A percentile compares a stretch with the other conserved stretches of the same genome.
These are phyloP conservation scores for Gastrolobium bilobum DNA, from an alignment of 306 rosid species.

Conservation along the genomic window DNA sequence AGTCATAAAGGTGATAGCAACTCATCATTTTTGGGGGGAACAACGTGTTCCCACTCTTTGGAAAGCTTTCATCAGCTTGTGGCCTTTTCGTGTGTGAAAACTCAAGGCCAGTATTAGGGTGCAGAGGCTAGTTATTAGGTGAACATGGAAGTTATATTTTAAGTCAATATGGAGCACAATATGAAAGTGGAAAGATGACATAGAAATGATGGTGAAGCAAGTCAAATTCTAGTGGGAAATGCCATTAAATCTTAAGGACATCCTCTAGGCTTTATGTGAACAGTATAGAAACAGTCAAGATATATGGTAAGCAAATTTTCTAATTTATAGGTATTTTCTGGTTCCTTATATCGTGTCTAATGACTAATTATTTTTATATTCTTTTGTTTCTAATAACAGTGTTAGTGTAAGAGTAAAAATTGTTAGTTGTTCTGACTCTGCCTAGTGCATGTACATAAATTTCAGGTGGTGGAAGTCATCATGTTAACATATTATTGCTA, in stretches of 20 bases:
- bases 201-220: slow-evolving; percentile 50
- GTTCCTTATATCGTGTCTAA: neutral
- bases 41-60: slow-evolving; percentile 51
- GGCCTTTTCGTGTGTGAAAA: slow-evolving; percentile 46
- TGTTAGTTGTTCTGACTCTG: neutral
- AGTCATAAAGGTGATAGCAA: slow-evolving; percentile 65
- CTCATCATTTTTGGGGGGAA: slow-evolving; percentile 51
- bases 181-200: slow-evolving; percentile 76
- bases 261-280: slow-evolving; percentile 25
- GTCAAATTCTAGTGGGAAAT: slow-evolving; percentile 66
- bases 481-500: slow-evolving; percentile 35
- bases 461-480: slow-evolving; percentile 46
- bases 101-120: slow-evolving; percentile 20
- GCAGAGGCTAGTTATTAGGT: slow-evolving; percentile 28
- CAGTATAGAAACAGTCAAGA: slow-evolving; percentile 32
- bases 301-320: slow-evolving; percentile 12
- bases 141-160: slow-evolving; percentile 42
- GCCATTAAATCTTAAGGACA: slow-evolving; percentile 49
- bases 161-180: slow-evolving; percentile 48
- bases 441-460: slow-evolving; percentile 41
- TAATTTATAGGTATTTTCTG: slow-evolving; percentile 12
- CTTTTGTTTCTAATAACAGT: neutral
- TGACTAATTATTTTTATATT: neutral
- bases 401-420: neutral
- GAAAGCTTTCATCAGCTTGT: slow-evolving; percentile 27